A percentile compares a stretch with the other conserved stretches of the same genome.
These are phyloP conservation scores for Physcia stellaris DNA, from an alignment of 495 filamentous ascomycete genomes.

Conservation along the genomic window DNA sequence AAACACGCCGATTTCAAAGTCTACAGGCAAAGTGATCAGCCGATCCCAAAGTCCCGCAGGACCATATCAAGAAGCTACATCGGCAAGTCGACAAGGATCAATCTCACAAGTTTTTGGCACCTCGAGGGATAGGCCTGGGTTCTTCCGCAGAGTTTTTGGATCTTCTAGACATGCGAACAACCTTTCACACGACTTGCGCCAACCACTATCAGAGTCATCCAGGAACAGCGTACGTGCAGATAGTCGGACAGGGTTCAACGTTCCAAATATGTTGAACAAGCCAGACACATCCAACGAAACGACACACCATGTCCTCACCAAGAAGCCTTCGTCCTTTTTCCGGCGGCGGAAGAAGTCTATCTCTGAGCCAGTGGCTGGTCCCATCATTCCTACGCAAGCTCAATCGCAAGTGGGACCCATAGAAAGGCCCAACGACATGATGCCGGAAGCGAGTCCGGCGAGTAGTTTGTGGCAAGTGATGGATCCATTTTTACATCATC, in stretches of 20 bases:
- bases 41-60: no score
- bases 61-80: no score
- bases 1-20: no score
- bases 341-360: constrained; percentile 80
- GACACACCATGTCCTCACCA: constrained; percentile 45
- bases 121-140: constrained; percentile 63
- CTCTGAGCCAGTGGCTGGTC: constrained; percentile 38
- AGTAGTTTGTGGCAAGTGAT: constrained; percentile 82
- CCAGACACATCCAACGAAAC: constrained; percentile 10
- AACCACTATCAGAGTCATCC: constrained; percentile 3
- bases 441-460: constrained; percentile 52
- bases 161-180: constrained; percentile 33
- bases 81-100: no score
- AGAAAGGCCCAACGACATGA: constrained; percentile 17
- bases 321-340: constrained; percentile 90
- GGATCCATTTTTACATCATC: constrained; percentile 58
- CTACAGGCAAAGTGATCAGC: no score
- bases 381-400: constrained; percentile 26
- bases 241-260: constrained; percentile 2
- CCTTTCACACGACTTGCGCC: constrained; percentile 4
- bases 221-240: not conserved
- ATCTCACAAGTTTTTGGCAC: no score
- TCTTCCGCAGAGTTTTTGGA: constrained; percentile 85
- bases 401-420: constrained; percentile 13
- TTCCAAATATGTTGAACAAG: constrained; percentile 9